Evolutionary conservation across 2,329 filamentous ascomycete genomes (phyloP).

Genomic region (Ustulina deusta): DNA sequence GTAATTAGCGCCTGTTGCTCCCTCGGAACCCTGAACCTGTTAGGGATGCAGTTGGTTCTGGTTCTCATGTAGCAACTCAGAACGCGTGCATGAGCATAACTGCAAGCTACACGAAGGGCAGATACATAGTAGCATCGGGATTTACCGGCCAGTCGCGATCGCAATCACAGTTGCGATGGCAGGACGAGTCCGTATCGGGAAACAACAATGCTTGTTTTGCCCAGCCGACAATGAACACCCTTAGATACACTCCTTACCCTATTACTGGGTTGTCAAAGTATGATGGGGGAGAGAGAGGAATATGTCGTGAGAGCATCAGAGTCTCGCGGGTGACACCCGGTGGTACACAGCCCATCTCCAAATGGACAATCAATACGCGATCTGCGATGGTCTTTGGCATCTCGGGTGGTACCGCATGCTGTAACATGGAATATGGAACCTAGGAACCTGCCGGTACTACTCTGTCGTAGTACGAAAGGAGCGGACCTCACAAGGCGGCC

Average conservation of each 20-base stretch:
- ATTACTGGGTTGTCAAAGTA: conserved; percentile 7
- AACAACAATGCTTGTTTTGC: conserved; percentile 16
- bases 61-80: conserved; percentile 25
- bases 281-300: not conserved
- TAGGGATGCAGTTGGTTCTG: conserved; percentile 23
- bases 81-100: conserved; percentile 28
- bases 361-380: conserved; percentile 35
- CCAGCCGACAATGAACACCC: conserved; percentile 17
- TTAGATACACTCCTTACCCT: not conserved
- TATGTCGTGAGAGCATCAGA: conserved; percentile 11
- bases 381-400: conserved; percentile 41
- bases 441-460: conserved; percentile 32
- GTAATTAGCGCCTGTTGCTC: conserved; percentile 23
- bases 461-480: conserved; percentile 34
- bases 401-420: conserved; percentile 35
- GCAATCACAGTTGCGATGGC: conserved; percentile 21
- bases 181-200: conserved; percentile 16
- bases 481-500: conserved; percentile 38
- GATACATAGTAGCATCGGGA: conserved; percentile 21
- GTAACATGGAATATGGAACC: conserved; percentile 30
- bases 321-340: conserved; percentile 24
- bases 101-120: conserved; percentile 13
- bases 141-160: conserved; percentile 25
- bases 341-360: conserved; percentile 24
- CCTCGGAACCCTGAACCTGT: conserved; percentile 25